These are phyloP conservation scores for Coniochaeta prunicola DNA, from an alignment of 2,329 filamentous ascomycete species.

Conservation along the genomic window DNA sequence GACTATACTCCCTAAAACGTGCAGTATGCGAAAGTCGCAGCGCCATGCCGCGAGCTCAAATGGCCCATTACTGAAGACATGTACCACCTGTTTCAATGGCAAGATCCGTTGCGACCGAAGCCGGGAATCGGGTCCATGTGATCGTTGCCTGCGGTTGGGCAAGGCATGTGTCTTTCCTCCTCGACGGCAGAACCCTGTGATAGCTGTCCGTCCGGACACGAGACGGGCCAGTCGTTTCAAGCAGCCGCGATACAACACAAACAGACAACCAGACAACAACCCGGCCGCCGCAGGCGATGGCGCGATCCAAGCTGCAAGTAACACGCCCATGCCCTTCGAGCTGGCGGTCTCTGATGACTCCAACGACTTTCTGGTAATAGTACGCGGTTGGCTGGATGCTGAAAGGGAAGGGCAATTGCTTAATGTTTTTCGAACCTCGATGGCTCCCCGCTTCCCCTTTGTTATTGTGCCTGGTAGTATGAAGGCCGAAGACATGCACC, in stretches of 20 bases:
- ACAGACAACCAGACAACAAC: background rate
- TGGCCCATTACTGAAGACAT: background rate
- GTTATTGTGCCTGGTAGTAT: slow-evolving; percentile 11
- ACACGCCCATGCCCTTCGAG: background rate
- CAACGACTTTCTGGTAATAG: background rate
- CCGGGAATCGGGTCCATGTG: background rate
- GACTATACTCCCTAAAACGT: too few relatives aligned
- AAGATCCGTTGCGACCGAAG: slow-evolving; percentile 3
- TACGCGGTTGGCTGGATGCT: background rate
- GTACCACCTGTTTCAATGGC: background rate
- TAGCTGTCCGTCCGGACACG: background rate
- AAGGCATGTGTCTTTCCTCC: slow-evolving; percentile 2
- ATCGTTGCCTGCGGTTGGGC: background rate
- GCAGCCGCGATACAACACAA: too few relatives aligned
- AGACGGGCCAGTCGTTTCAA: too few relatives aligned
- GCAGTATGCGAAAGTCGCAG: background rate
- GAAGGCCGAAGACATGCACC: slow-evolving; percentile 12
- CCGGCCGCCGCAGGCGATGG: background rate
- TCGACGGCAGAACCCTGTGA: background rate
- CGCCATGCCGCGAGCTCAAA: background rate
- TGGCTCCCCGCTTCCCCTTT: slow-evolving; percentile 2
- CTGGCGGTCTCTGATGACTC: background rate
- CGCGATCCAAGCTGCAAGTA: background rate
- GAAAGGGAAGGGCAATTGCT: background rate
- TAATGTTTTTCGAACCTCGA: background rate